A percentile compares a stretch with the other conserved stretches of the same genome.
phyloP scores from a whole-genome alignment of 306 rosid species.

The Mimosa pudica region DNA sequence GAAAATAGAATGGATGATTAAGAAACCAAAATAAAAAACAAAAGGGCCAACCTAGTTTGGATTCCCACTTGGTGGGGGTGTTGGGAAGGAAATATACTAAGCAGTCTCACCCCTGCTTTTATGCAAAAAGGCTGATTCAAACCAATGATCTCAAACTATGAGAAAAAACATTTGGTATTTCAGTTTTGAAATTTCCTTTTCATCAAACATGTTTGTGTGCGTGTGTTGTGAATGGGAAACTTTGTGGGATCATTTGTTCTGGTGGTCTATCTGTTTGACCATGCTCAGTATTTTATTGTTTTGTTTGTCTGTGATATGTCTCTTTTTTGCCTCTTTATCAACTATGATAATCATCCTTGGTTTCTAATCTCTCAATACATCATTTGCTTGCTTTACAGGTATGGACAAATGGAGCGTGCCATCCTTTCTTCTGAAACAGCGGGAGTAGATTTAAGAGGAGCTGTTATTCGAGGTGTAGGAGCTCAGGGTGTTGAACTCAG shows the following conservation, averaged over 20 bases:
- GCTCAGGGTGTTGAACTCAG: constrained; percentile 99
- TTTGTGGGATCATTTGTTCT: not conserved
- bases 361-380: constrained; percentile 40
- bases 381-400: constrained; percentile 53
- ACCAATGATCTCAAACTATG: too few relatives aligned
- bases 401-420: constrained; percentile 98
- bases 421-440: constrained; percentile 93
- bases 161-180: not conserved
- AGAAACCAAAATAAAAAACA: not conserved
- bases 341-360: constrained; percentile 22
- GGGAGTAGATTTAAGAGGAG: constrained; percentile 97
- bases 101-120: too few relatives aligned
- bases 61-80: too few relatives aligned
- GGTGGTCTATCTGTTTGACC: constrained; percentile 3
- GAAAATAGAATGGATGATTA: not conserved
- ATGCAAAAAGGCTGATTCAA: too few relatives aligned
- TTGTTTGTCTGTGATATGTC: not conserved
- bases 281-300: constrained; percentile 8
- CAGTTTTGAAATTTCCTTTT: not conserved
- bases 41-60: too few relatives aligned
- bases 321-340: not conserved
- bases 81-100: too few relatives aligned
- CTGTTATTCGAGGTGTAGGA: constrained; percentile 96
- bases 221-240: too few relatives aligned
- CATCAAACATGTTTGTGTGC: too few relatives aligned